phyloP scores from a whole-genome alignment of 257 asterid species.

The Thymus quinquecostatus region DNA sequence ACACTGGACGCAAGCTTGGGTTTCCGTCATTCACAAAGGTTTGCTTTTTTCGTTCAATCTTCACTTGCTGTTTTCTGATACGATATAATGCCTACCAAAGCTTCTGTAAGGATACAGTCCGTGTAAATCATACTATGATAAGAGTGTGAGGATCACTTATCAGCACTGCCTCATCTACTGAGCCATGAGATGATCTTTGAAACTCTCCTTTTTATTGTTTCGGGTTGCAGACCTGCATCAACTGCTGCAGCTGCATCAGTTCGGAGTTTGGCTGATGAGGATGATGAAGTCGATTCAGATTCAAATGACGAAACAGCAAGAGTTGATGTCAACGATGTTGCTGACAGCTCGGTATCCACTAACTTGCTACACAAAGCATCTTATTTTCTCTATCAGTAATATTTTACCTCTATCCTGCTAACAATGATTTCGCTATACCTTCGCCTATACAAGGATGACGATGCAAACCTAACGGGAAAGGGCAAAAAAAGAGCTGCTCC shows the following conservation, averaged over 20 bases:
- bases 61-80: no score
- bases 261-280: slow-evolving; percentile 72
- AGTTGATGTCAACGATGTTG: slow-evolving; percentile 52
- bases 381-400: slow-evolving; percentile 17
- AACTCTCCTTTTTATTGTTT: slow-evolving; percentile 14
- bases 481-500: slow-evolving; percentile 91
- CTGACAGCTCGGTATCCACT: slow-evolving; percentile 69
- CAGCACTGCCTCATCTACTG: slow-evolving; percentile 1
- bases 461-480: slow-evolving; percentile 53
- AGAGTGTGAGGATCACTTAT: slow-evolving; percentile 15
- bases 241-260: slow-evolving; percentile 76
- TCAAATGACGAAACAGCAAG: slow-evolving; percentile 76
- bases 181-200: background rate
- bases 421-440: slow-evolving; percentile 13
- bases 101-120: slow-evolving; percentile 3
- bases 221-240: slow-evolving; percentile 72
- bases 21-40: slow-evolving; percentile 87
- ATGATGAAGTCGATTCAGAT: slow-evolving; percentile 78
- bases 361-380: slow-evolving; percentile 30
- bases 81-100: no score
- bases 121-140: background rate
- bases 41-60: slow-evolving; percentile 23
- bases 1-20: slow-evolving; percentile 83
- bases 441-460: slow-evolving; percentile 57
- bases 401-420: slow-evolving; percentile 14